Conservation (phyloP, 148 eudicot genomes). For the Gaultheria prostrata region DNA sequence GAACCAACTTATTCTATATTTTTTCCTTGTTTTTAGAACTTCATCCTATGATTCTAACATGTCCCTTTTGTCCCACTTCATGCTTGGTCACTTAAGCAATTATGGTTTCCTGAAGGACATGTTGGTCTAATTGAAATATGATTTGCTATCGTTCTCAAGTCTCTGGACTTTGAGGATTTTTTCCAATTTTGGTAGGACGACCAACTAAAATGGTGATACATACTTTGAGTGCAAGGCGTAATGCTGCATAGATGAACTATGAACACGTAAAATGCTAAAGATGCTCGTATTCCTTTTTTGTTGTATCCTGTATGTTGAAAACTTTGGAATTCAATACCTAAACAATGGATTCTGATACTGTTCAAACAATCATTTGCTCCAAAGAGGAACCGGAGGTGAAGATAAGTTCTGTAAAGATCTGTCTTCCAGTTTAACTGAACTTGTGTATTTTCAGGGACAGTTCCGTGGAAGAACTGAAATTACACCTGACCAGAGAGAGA, state of each 20-base stretch:
- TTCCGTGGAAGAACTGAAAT: slow-evolving; percentile 92
- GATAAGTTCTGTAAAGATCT: background rate
- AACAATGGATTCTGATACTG: background rate
- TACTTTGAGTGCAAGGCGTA: background rate
- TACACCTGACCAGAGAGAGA: slow-evolving; percentile 95
- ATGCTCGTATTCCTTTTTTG: background rate
- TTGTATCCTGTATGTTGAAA: background rate
- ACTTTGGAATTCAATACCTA: background rate
- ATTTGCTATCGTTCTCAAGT: background rate
- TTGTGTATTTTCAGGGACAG: slow-evolving; percentile 52
- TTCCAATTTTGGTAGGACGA: background rate
- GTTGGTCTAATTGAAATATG: background rate
- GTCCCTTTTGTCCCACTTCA: background rate
- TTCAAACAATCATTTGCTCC: background rate
- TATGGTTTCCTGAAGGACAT: background rate
- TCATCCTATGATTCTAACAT: background rate
- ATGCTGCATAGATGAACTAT: background rate
- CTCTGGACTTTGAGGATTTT: background rate
- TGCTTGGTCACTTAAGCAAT: background rate
- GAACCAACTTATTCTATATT: background rate
- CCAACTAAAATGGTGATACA: background rate
- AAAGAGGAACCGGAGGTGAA: background rate
- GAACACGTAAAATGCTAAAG: background rate
- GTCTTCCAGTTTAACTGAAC: slow-evolving; percentile 1
- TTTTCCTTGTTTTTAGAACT: background rate